Conservation (phyloP, 306 rosid genomes). For the Sicyos edulis region DNA sequence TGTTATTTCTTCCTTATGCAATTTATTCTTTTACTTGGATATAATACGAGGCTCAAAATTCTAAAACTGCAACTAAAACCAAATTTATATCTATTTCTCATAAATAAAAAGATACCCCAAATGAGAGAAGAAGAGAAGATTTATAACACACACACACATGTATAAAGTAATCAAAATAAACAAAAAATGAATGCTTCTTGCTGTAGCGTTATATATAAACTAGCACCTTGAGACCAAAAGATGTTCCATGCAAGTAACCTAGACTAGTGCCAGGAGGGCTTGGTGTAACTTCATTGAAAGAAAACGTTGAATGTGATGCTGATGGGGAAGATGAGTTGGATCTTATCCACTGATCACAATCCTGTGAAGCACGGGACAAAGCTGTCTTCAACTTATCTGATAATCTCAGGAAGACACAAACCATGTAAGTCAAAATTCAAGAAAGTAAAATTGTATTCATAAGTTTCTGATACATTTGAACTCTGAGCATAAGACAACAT, state of each 20-base stretch:
- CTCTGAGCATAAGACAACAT: constrained; percentile 14
- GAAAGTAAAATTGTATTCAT: not conserved
- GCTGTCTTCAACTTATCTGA: constrained; percentile 85
- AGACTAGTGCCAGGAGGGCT: constrained; percentile 47
- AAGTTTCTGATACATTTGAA: constrained; percentile 16
- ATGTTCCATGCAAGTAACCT: constrained; percentile 45
- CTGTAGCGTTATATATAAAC: constrained; percentile 4
- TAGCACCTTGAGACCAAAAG: constrained; percentile 79
- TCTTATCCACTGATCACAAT: constrained; percentile 83
- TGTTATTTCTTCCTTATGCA: not conserved
- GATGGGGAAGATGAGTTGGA: constrained; percentile 48
- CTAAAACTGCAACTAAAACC: not conserved
- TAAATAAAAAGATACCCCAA: not conserved
- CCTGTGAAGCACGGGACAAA: constrained; percentile 69
- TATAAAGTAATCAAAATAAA: not conserved
- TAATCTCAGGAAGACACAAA: constrained; percentile 33
- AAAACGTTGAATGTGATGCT: constrained; percentile 45
- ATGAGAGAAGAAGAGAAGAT: not conserved
- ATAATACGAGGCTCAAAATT: not conserved
- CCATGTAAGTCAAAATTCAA: constrained; percentile 29
- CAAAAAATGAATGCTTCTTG: not conserved
- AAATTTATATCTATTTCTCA: not conserved
- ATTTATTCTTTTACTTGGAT: no score
- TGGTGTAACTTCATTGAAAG: constrained; percentile 58
- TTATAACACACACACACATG: not conserved